These are phyloP conservation scores for Tuber melanosporum DNA, from an alignment of 495 filamentous ascomycete species.

Conservation along the genomic window DNA sequence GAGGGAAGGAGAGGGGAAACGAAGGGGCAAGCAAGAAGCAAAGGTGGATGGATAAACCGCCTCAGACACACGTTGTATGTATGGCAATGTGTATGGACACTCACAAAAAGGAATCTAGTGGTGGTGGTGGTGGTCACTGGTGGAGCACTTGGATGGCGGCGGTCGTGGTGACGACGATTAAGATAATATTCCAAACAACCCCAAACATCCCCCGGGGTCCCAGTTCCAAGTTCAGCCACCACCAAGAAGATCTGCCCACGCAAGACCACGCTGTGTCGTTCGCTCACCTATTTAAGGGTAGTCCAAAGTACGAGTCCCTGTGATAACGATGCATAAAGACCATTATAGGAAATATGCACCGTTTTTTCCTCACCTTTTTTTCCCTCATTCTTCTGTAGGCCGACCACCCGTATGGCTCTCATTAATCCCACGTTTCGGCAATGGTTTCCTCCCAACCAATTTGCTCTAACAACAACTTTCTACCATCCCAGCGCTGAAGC, in stretches of 20 bases:
- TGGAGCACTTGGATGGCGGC: conserved; percentile 8
- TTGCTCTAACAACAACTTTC: neutral
- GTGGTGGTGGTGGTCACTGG: conserved; percentile 22
- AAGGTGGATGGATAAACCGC: conserved; percentile 23
- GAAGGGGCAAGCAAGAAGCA: conserved; percentile 6
- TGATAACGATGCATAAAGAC: neutral
- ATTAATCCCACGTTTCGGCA: neutral
- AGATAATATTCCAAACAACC: neutral
- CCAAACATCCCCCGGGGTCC: conserved; percentile 21
- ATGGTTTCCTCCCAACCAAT: neutral
- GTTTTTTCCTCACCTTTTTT: too few relatives aligned
- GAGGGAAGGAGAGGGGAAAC: conserved; percentile 7
- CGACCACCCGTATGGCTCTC: neutral
- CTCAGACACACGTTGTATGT: conserved; percentile 21
- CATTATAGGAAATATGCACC: neutral
- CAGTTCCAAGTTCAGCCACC: conserved; percentile 30
- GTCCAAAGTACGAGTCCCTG: neutral
- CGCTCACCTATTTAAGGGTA: neutral
- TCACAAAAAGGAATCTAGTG: conserved; percentile 27
- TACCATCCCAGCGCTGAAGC: neutral
- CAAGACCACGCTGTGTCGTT: conserved; percentile 11
- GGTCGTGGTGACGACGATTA: conserved; percentile 33
- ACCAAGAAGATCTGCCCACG: conserved; percentile 29
- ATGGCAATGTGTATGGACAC: neutral
- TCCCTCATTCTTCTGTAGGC: too few relatives aligned